Evolutionary conservation across 805 yeast genomes (phyloP).

Genomic region (Saccharomycopsis oosterbeekiorum): DNA sequence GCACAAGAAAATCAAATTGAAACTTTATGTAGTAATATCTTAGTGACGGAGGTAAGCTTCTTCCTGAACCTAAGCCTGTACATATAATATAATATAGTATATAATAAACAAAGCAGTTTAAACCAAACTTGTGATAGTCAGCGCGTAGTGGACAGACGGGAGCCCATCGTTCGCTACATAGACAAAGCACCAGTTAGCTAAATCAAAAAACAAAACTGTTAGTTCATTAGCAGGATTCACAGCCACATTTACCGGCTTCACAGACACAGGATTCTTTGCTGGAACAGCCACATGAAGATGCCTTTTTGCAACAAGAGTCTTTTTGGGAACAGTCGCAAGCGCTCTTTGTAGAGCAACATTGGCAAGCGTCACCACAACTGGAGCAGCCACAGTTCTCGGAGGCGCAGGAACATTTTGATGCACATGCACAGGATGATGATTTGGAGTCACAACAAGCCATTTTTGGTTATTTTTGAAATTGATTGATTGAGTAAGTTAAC

Average conservation of each 20-base stretch:
- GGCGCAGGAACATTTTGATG: background rate
- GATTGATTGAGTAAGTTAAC: too few species aligned
- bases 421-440: background rate
- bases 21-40: too few species aligned
- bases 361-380: background rate
- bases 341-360: background rate
- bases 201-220: too few species aligned
- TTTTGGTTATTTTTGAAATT: background rate
- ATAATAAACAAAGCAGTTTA: too few species aligned
- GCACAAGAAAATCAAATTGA: too few species aligned
- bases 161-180: too few species aligned
- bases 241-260: background rate
- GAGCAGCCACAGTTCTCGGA: background rate
- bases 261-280: background rate
- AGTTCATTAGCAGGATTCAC: background rate
- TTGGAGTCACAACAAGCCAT: conserved; percentile 1
- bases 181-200: too few species aligned
- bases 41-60: too few species aligned
- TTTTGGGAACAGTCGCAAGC: background rate
- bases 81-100: too few species aligned
- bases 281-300: background rate
- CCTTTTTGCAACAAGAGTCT: background rate
- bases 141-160: too few species aligned
- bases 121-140: too few species aligned
- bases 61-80: too few species aligned